A percentile compares a stretch with the other conserved stretches of the same genome.
Conservation (phyloP, 192 early-diverging fungal species). For the Backusella circina region DNA sequence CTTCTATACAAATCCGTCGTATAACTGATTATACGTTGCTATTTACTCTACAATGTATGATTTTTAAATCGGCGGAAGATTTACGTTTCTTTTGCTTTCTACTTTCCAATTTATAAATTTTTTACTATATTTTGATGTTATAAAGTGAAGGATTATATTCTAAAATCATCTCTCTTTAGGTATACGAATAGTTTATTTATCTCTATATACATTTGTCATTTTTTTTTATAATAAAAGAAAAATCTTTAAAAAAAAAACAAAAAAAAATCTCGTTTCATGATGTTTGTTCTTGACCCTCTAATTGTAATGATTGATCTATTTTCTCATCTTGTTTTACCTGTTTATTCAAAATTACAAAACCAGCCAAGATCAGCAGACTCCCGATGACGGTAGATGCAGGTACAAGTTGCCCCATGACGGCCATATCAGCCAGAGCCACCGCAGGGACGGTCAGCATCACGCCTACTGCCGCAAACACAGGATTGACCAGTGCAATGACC, state of each 20-base stretch:
- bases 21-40: slow-evolving; percentile 11
- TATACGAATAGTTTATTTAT: background rate
- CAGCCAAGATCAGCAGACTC: slow-evolving; percentile 48
- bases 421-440: slow-evolving; percentile 59
- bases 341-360: slow-evolving; percentile 46
- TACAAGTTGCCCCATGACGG: slow-evolving; percentile 44
- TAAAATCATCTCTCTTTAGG: background rate
- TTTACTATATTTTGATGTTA: slow-evolving; percentile 1
- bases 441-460: slow-evolving; percentile 78
- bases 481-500: slow-evolving; percentile 65
- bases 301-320: background rate
- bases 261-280: background rate
- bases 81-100: slow-evolving; percentile 1
- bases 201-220: too few species aligned
- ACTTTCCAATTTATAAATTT: background rate
- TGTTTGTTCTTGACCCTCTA: slow-evolving; percentile 2
- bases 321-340: slow-evolving; percentile 26
- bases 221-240: background rate
- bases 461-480: slow-evolving; percentile 74
- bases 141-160: background rate
- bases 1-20: background rate
- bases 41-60: background rate
- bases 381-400: slow-evolving; percentile 50
- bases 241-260: background rate
- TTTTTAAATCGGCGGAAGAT: slow-evolving; percentile 13